Percentiles rank a stretch among this genome's conserved stretches.
These are phyloP conservation scores for Paraglomus occultum DNA, from an alignment of 192 early-diverging fungal species.

Conservation along the genomic window DNA sequence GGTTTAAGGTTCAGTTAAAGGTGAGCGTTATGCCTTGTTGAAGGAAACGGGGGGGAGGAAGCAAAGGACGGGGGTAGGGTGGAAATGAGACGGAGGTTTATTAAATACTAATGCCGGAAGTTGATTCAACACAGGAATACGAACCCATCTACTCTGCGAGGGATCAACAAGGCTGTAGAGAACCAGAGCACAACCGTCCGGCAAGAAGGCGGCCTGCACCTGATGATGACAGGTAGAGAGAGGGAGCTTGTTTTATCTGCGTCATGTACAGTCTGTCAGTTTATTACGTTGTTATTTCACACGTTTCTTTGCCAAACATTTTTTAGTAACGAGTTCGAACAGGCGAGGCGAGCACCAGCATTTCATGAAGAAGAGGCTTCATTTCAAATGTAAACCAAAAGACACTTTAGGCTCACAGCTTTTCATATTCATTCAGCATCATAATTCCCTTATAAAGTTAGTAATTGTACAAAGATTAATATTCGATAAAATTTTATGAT, in stretches of 20 bases:
- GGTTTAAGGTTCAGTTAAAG: constrained; percentile 78
- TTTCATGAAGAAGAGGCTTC: constrained; percentile 17
- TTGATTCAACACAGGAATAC: constrained; percentile 60
- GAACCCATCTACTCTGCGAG: constrained; percentile 75
- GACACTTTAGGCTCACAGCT: too few species aligned
- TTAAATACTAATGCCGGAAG: constrained; percentile 10
- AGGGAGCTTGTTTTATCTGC: not conserved
- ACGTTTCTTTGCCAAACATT: not conserved
- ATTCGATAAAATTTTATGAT: too few species aligned
- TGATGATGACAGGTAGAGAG: constrained; percentile 51
- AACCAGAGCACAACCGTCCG: constrained; percentile 45
- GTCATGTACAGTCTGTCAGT: not conserved
- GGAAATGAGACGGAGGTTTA: too few species aligned
- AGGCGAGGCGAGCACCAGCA: constrained; percentile 13
- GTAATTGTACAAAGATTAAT: too few species aligned
- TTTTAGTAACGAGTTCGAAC: constrained; percentile 23
- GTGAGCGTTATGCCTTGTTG: constrained; percentile 41
- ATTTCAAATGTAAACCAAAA: too few species aligned
- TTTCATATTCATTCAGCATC: too few species aligned
- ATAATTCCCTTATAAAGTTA: too few species aligned
- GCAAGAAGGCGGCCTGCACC: constrained; percentile 52
- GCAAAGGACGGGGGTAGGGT: too few species aligned
- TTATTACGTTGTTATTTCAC: not conserved
- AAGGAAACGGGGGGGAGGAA: not conserved
- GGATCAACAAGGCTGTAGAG: constrained; percentile 41